Evolutionary conservation across 441 rosid species (phyloP).

Genomic region (Capsella rubella): DNA sequence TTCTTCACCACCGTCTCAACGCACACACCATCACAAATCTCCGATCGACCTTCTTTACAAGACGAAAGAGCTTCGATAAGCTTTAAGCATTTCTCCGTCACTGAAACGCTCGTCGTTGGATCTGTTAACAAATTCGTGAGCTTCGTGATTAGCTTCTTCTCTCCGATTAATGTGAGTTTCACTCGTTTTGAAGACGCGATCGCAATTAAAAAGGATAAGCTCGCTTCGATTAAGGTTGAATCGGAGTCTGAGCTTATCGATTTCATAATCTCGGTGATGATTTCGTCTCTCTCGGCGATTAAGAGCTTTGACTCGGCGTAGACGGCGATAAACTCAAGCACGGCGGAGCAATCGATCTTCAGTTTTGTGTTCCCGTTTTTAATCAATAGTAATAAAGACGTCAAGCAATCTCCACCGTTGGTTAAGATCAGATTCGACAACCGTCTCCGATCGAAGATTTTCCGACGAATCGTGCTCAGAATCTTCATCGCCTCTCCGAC

Average conservation of each 20-base stretch:
- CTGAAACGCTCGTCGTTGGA: neutral
- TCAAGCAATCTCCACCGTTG: conserved; percentile 8
- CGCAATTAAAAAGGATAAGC: neutral
- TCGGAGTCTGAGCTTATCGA: neutral
- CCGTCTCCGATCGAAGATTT: neutral
- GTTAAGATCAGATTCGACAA: conserved; percentile 8
- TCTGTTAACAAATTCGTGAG: neutral
- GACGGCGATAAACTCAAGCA: conserved; percentile 10
- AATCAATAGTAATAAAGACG: neutral
- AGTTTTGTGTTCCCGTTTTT: neutral
- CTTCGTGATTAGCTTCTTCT: conserved; percentile 1
- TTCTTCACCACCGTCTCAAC: conserved; percentile 1
- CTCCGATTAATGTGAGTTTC: neutral
- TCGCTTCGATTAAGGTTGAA: conserved; percentile 1
- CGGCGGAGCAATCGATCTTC: neutral
- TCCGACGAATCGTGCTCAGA: neutral
- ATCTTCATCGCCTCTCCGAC: conserved; percentile 11
- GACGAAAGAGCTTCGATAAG: conserved; percentile 8
- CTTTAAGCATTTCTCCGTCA: neutral
- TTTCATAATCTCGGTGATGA: neutral
- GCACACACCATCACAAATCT: neutral
- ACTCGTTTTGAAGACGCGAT: neutral
- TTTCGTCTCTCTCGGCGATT: conserved; percentile 1
- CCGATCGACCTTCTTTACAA: conserved; percentile 8
- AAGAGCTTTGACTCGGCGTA: neutral